Base-by-base conservation (phyloP, 352 stramenopile species). In the Globisporangium uncinulatum region DNA sequence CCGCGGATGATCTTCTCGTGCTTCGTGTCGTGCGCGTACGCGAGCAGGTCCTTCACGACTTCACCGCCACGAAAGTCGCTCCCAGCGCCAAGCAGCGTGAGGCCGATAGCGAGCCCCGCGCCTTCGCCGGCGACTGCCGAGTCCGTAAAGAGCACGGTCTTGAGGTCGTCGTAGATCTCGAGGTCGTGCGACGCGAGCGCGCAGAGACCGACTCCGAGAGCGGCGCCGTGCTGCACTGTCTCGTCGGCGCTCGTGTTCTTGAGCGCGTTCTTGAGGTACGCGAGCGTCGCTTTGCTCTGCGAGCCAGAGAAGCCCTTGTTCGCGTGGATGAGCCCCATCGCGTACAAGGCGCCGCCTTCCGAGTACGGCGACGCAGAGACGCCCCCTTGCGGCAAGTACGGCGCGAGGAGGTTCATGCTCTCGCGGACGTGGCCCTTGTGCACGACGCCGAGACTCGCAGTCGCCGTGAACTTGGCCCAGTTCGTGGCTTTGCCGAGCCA, bases 1-100 rank as follows among this genome's bases (percentile, higher is more conserved):
- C 96, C 97, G 37, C 97, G 94, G 63, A 99, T 99, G 66, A 99
- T 99, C 72, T 99, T 99, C 74, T 99, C 97, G 79, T 99, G 97
- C 59, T 98, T 94, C 14, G 97, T 99, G 64, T 99, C 96, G 62
- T 98, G 88, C 17, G 96, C 93, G 67, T 99, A 99, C 39, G 93
- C 92, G n/a, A 99, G 75, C 56, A 99, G 73, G 59, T 99, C 95
- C 59, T 92, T 95, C 29, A 95, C 66, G 48, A 94, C 92, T 21
- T 92, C 82, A 36, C 78, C 79, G 51, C 89, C 86, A 42, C 76
- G 80, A 57, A 84, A 87, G 50, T 96, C 84, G 50, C 87, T 83
- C 37, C 95, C 96, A 54, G 85, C 92, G n/a, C 97, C 97, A 14
- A 99, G 85, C 32, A 99, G 75, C 14, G 98, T 83, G 59, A 99